A percentile compares a stretch with the other conserved stretches of the same genome.
Evolutionary conservation across 768 basidiomycete genomes (phyloP).

Genomic region (Lactarius psammicola): DNA sequence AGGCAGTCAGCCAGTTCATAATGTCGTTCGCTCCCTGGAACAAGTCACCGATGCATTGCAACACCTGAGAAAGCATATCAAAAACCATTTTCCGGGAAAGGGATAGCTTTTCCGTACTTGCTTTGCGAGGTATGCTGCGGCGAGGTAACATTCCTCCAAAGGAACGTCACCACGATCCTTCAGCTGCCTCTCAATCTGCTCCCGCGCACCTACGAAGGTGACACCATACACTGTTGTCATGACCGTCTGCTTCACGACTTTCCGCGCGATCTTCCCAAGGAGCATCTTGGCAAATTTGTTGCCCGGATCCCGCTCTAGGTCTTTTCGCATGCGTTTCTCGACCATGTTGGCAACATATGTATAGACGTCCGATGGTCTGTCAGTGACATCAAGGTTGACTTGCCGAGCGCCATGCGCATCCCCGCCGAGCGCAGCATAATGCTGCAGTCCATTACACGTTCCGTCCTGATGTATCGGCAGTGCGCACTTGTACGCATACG

Average conservation of each 20-base stretch:
- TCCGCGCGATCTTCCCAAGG: constrained; percentile 77
- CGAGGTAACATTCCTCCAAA: constrained; percentile 67
- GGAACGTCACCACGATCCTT: constrained; percentile 70
- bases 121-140: constrained; percentile 78
- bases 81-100: neutral
- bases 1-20: constrained; percentile 85
- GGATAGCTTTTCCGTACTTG: constrained; percentile 44
- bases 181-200: constrained; percentile 91
- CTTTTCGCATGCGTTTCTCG: constrained; percentile 59
- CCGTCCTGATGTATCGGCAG: constrained; percentile 98
- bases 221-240: constrained; percentile 99
- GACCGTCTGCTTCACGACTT: constrained; percentile 98
- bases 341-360: constrained; percentile 88
- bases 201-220: constrained; percentile 90
- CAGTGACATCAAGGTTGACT: constrained; percentile 84
- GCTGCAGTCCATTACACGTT: constrained; percentile 97
- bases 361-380: constrained; percentile 93
- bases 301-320: constrained; percentile 43
- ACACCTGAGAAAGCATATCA: constrained; percentile 43
- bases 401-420: constrained; percentile 85
- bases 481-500: constrained; percentile 54
- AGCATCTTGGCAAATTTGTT: constrained; percentile 57
- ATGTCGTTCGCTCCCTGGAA: constrained; percentile 92
- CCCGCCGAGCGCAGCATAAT: constrained; percentile 97
- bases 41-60: constrained; percentile 83